Conservation (phyloP, 2,329 filamentous ascomycete genomes). For the Neonectria sp. region DNA sequence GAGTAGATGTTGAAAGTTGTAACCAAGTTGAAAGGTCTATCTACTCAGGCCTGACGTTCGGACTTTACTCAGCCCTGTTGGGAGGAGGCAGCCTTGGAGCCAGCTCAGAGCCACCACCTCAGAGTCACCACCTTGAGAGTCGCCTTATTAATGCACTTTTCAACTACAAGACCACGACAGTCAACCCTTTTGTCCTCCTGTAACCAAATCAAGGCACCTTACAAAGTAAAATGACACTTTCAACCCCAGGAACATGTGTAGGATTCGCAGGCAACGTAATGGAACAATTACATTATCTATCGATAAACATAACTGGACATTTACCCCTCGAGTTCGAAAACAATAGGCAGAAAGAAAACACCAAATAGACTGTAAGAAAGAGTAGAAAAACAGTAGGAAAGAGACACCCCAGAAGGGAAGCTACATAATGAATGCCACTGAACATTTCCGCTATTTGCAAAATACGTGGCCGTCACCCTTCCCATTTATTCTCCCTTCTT, state of each 20-base stretch:
- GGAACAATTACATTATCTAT: background rate
- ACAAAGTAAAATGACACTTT: background rate
- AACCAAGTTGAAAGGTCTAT: background rate
- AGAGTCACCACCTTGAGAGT: background rate
- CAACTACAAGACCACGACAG: background rate
- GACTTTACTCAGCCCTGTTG: background rate
- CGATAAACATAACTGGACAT: background rate
- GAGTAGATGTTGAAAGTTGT: constrained; percentile 30
- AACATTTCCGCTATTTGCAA: no score
- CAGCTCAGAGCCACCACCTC: background rate
- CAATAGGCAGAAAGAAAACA: background rate
- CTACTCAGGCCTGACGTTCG: background rate
- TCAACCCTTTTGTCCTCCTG: background rate
- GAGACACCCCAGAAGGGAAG: background rate
- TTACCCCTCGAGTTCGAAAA: background rate
- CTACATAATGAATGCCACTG: background rate
- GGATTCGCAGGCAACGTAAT: background rate
- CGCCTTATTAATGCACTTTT: background rate
- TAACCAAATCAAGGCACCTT: background rate
- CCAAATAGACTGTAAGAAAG: background rate
- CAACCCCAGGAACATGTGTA: background rate
- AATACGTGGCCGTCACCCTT: background rate
- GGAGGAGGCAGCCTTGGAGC: background rate
- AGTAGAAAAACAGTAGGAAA: background rate
- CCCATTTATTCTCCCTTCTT: background rate